phyloP scores from a whole-genome alignment of 2,329 filamentous ascomycete species.

The Fusarium falciforme region DNA sequence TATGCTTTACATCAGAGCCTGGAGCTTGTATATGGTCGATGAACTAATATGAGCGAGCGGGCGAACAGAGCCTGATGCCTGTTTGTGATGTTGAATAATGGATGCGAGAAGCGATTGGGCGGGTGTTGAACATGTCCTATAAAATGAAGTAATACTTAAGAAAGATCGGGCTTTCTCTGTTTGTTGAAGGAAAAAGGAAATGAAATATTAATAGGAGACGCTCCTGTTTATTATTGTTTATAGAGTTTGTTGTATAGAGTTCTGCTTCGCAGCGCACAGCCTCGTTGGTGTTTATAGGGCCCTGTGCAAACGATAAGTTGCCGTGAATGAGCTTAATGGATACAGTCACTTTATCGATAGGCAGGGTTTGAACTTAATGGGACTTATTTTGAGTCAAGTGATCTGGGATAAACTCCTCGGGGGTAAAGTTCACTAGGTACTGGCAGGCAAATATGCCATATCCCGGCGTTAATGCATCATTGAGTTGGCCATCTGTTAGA shows the following conservation, averaged over 20 bases:
- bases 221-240: neutral
- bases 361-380: neutral
- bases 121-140: neutral
- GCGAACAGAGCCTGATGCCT: neutral
- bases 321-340: neutral
- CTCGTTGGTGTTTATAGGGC: neutral
- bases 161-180: neutral
- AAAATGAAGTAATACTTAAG: neutral
- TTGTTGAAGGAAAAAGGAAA: neutral
- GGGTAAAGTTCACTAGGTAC: neutral
- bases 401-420: neutral
- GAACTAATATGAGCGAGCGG: neutral
- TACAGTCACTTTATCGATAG: neutral
- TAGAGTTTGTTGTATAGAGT: neutral
- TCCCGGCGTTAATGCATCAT: neutral
- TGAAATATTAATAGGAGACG: neutral
- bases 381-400: neutral
- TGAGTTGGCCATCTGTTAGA: neutral
- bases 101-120: neutral
- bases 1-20: neutral
- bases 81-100: neutral
- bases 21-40: neutral
- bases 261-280: neutral
- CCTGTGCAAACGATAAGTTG: neutral
- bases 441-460: neutral